Percentiles rank a stretch among this genome's conserved stretches.
These are phyloP conservation scores for Aureobasidium leucospermi DNA, from an alignment of 2,329 filamentous ascomycete genomes.

Conservation along the genomic window DNA sequence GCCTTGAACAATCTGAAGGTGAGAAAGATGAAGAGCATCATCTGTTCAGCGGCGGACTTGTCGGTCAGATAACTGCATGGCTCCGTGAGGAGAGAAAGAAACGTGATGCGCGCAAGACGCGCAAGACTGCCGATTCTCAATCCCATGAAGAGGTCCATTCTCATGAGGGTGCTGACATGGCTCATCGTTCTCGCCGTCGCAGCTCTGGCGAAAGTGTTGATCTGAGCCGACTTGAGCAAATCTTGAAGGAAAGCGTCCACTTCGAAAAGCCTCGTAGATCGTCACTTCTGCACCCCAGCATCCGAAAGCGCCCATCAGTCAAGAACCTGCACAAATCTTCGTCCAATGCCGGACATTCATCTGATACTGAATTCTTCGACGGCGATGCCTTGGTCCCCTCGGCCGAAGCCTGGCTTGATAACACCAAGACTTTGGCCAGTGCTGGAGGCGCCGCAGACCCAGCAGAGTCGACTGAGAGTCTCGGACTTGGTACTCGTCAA, in stretches of 20 bases:
- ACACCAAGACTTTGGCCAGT: conserved; percentile 80
- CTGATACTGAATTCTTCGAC: conserved; percentile 79
- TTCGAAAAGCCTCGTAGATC: conserved; percentile 25
- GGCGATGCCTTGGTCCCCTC: conserved; percentile 75
- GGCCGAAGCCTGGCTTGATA: conserved; percentile 80
- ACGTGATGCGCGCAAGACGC: conserved; percentile 48
- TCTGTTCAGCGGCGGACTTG: conserved; percentile 37
- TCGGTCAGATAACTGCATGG: conserved; percentile 76
- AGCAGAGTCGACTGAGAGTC: conserved; percentile 44
- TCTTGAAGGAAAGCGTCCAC: conserved; percentile 61
- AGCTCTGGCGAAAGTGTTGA: conserved; percentile 61
- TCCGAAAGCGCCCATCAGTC: conserved; percentile 23
- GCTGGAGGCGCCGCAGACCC: conserved; percentile 42
- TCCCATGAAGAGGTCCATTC: conserved; percentile 13
- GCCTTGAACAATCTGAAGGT: conserved; percentile 21
- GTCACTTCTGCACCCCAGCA: conserved; percentile 16
- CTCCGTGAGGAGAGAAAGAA: conserved; percentile 70
- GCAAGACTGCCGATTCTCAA: conserved; percentile 29
- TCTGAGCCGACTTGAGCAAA: conserved; percentile 72
- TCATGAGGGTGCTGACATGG: conserved; percentile 4
- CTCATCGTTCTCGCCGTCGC: conserved; percentile 6
- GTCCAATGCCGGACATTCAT: conserved; percentile 52
- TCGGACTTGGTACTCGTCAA: conserved; percentile 28
- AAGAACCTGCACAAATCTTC: conserved; percentile 31
- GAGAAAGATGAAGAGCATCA: conserved; percentile 21